These are phyloP conservation scores for Phaffia tasmanica DNA, from an alignment of 768 basidiomycete genomes.

Conservation along the genomic window DNA sequence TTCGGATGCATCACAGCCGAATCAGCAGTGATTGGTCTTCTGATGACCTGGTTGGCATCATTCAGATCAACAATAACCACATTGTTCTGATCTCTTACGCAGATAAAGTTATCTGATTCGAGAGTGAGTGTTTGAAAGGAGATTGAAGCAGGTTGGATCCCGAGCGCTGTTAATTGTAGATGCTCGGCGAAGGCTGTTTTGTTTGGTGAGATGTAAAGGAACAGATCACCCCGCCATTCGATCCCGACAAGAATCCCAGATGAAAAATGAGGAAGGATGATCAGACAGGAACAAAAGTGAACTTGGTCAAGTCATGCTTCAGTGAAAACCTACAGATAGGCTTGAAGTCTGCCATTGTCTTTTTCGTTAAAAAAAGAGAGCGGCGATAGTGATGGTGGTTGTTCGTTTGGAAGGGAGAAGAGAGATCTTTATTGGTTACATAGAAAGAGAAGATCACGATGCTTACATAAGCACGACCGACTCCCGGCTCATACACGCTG, in stretches of 20 bases:
- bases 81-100: conserved; percentile 81
- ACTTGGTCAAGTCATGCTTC: neutral
- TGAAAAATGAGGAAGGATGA: neutral
- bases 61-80: conserved; percentile 97
- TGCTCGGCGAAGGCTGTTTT: conserved; percentile 39
- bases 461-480: too few relatives aligned
- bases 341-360: conserved; percentile 36
- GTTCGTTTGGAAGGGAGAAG: too few relatives aligned
- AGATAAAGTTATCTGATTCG: conserved; percentile 97
- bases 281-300: neutral
- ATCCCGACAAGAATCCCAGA: neutral
- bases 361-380: too few relatives aligned
- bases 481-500: too few relatives aligned
- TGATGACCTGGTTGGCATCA: conserved; percentile 83
- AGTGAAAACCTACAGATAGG: conserved; percentile 35
- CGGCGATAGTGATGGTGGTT: too few relatives aligned
- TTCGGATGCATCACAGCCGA: conserved; percentile 96
- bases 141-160: conserved; percentile 91
- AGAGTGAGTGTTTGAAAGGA: conserved; percentile 94
- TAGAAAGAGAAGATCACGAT: too few relatives aligned
- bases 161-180: conserved; percentile 76
- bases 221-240: neutral
- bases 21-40: conserved; percentile 93
- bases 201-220: neutral
- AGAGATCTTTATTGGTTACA: too few relatives aligned